Percentiles rank a stretch among this genome's conserved stretches.
Conservation (phyloP, 2,329 filamentous ascomycete genomes). For the Rhynchosporium agropyri region DNA sequence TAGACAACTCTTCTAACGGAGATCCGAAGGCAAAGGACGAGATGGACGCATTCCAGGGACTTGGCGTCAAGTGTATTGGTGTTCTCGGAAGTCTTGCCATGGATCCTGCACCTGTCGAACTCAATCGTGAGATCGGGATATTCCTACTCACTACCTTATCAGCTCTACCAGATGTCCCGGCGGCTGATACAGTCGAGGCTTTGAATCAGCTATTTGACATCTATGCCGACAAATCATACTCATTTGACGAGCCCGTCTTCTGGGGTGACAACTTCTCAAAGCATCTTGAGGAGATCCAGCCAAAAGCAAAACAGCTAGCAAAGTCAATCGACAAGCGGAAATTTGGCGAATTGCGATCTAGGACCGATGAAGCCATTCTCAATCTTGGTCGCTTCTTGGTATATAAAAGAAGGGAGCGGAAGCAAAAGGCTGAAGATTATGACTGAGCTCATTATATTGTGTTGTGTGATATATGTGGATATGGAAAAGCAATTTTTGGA, state of each 20-base stretch:
- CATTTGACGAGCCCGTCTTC: slow-evolving; percentile 64
- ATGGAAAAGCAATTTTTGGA: slow-evolving; percentile 23
- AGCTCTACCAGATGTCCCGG: slow-evolving; percentile 53
- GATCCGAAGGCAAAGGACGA: slow-evolving; percentile 35
- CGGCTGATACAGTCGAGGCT: slow-evolving; percentile 63
- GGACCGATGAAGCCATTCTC: slow-evolving; percentile 62
- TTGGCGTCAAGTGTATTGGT: slow-evolving; percentile 68
- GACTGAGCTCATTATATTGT: slow-evolving; percentile 3
- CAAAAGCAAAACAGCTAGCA: slow-evolving; percentile 57
- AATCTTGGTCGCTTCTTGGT: slow-evolving; percentile 64
- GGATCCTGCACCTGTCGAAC: slow-evolving; percentile 53
- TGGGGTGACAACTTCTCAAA: slow-evolving; percentile 63
- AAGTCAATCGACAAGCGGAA: slow-evolving; percentile 65
- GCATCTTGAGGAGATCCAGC: slow-evolving; percentile 57
- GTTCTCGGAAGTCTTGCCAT: slow-evolving; percentile 66
- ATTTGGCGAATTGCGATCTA: slow-evolving; percentile 56
- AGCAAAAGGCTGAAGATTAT: slow-evolving; percentile 16
- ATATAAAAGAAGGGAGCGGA: slow-evolving; percentile 56
- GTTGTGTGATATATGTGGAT: neutral
- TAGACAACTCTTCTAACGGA: slow-evolving; percentile 34
- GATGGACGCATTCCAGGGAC: slow-evolving; percentile 59
- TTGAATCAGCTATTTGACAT: slow-evolving; percentile 69
- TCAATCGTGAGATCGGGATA: slow-evolving; percentile 65
- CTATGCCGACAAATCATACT: slow-evolving; percentile 62
- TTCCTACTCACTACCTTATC: slow-evolving; percentile 62